Percentiles rank a stretch among this genome's conserved stretches.
These are phyloP conservation scores for Penicillium paneum DNA, from an alignment of 2,329 filamentous ascomycete genomes.

Conservation along the genomic window DNA sequence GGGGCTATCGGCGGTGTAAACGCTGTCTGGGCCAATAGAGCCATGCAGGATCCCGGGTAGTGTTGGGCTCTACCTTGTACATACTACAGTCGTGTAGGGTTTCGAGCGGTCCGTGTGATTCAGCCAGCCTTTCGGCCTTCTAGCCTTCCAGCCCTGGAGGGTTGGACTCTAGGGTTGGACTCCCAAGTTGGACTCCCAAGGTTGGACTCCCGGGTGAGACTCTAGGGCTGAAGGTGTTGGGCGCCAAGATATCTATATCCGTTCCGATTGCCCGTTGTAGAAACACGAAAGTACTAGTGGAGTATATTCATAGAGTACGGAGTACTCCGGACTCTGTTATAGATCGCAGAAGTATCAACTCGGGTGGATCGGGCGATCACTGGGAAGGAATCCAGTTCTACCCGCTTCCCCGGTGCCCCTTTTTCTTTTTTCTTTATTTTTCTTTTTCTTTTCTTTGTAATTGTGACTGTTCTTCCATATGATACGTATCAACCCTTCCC, in stretches of 20 bases:
- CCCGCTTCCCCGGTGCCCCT: slow-evolving; percentile 13
- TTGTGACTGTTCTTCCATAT: background rate
- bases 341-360: slow-evolving; percentile 8
- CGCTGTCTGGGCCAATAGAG: background rate
- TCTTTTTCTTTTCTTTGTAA: background rate
- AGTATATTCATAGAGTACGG: background rate
- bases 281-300: background rate
- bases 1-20: slow-evolving; percentile 15
- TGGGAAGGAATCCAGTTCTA: slow-evolving; percentile 7
- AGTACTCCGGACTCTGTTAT: background rate
- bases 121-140: background rate
- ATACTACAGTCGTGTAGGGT: background rate
- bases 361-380: slow-evolving; percentile 17
- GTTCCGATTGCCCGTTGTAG: background rate
- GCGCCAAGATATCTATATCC: background rate
- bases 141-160: background rate
- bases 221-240: background rate
- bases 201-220: background rate
- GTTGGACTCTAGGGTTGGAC: too few species aligned
- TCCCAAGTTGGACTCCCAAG: too few species aligned
- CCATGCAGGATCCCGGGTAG: background rate
- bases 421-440: background rate
- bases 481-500: background rate
- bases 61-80: background rate
- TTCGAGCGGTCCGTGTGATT: background rate